Evolutionary conservation across 495 filamentous ascomycete genomes (phyloP).

Genomic region (Thozetella sp.): DNA sequence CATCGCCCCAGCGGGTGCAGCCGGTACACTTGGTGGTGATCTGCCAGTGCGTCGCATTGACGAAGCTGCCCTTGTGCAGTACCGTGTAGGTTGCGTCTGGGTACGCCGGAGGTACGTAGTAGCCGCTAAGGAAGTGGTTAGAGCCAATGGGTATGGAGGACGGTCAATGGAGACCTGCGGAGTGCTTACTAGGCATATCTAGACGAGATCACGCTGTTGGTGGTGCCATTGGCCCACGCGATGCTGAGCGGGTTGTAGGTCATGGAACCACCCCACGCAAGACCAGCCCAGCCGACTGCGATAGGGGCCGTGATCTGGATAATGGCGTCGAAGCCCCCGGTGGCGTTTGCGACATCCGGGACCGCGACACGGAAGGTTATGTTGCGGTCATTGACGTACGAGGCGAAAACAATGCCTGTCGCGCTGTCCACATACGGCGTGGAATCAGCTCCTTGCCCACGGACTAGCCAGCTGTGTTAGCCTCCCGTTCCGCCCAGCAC

Average conservation of each 20-base stretch:
- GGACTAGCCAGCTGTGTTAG: slow-evolving; percentile 11
- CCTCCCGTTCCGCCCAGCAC: too few species aligned
- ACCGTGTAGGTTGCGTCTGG: slow-evolving; percentile 36
- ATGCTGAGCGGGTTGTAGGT: slow-evolving; percentile 48
- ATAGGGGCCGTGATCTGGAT: slow-evolving; percentile 39
- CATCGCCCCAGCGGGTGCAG: slow-evolving; percentile 43
- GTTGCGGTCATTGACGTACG: slow-evolving; percentile 33
- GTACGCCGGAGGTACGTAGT: slow-evolving; percentile 39
- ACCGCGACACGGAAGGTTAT: slow-evolving; percentile 41
- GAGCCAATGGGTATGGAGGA: background rate
- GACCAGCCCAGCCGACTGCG: slow-evolving; percentile 42
- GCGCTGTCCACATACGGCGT: slow-evolving; percentile 30
- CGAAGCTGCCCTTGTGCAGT: slow-evolving; percentile 35
- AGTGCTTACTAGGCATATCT: slow-evolving; percentile 44
- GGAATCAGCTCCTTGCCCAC: slow-evolving; percentile 33
- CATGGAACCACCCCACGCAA: slow-evolving; percentile 49
- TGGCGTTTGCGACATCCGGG: slow-evolving; percentile 28
- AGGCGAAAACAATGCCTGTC: slow-evolving; percentile 42
- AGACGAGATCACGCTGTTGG: slow-evolving; percentile 34
- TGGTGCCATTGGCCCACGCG: slow-evolving; percentile 40
- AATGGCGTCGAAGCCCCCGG: slow-evolving; percentile 38
- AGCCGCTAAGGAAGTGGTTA: slow-evolving; percentile 33
- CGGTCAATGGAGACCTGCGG: background rate
- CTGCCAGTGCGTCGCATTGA: slow-evolving; percentile 49
- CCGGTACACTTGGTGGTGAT: slow-evolving; percentile 43